A percentile compares a stretch with the other conserved stretches of the same genome.
Conservation (phyloP, 2,329 filamentous ascomycete species). For the Didymella glomerata region DNA sequence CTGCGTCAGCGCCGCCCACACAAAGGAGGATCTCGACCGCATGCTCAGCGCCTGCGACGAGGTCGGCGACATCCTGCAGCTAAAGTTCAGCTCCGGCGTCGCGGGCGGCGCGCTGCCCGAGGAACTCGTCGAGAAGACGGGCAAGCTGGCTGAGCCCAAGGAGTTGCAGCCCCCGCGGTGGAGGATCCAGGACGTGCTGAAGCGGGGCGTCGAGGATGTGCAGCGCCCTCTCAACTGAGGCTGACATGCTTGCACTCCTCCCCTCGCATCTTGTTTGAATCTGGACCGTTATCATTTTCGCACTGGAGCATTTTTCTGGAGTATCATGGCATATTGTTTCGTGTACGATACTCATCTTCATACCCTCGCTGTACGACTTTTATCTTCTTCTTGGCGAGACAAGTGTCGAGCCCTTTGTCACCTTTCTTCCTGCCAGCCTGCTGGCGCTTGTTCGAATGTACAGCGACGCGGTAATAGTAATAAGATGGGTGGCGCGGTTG, state of each 20-base stretch:
- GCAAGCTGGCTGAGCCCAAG: slow-evolving; percentile 58
- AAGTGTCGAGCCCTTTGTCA: no score
- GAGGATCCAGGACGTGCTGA: slow-evolving; percentile 77
- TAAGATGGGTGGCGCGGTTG: slow-evolving; percentile 9
- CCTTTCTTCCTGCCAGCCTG: neutral
- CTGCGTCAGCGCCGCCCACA: slow-evolving; percentile 95
- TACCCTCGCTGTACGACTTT: slow-evolving; percentile 33
- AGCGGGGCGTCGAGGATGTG: slow-evolving; percentile 76
- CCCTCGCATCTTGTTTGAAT: neutral
- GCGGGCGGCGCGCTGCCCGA: slow-evolving; percentile 85
- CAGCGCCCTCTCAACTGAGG: slow-evolving; percentile 73
- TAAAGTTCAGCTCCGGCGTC: slow-evolving; percentile 97
- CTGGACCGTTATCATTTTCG: neutral
- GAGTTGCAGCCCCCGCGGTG: slow-evolving; percentile 75
- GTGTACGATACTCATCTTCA: slow-evolving; percentile 30
- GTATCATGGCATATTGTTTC: slow-evolving; percentile 17
- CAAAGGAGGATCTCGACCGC: slow-evolving; percentile 96
- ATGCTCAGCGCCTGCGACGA: slow-evolving; percentile 90
- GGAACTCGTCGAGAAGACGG: slow-evolving; percentile 71
- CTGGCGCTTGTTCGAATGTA: slow-evolving; percentile 1
- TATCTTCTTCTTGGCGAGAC: slow-evolving; percentile 12
- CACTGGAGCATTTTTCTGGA: slow-evolving; percentile 18
- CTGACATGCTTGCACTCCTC: neutral
- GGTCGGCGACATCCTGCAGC: slow-evolving; percentile 87
- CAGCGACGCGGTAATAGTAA: slow-evolving; percentile 24